These are phyloP conservation scores for Rhizopus stolonifer DNA, from an alignment of 371 early-diverging fungal species.

Conservation along the genomic window DNA sequence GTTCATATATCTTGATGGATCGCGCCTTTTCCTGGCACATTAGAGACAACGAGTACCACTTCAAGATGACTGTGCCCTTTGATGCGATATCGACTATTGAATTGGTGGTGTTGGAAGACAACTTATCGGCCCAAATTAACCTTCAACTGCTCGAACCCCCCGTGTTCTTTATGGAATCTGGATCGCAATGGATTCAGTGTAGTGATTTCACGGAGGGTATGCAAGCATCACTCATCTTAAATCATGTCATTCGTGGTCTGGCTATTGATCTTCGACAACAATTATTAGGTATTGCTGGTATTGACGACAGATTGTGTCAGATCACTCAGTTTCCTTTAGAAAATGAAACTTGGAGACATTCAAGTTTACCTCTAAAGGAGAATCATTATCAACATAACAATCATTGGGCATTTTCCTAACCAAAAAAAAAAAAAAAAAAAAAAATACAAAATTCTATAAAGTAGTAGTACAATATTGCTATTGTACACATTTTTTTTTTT, in stretches of 20 bases:
- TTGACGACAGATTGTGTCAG: conserved; percentile 36
- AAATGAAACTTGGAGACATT: conserved; percentile 34
- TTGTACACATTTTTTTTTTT: conserved; percentile 3
- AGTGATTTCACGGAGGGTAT: conserved; percentile 78
- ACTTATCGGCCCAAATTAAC: conserved; percentile 52
- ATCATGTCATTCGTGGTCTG: conserved; percentile 65
- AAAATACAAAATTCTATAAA: conserved; percentile 4
- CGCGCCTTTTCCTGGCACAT: conserved; percentile 74
- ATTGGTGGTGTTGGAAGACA: conserved; percentile 35
- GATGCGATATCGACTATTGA: conserved; percentile 33
- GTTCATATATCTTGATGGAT: conserved; percentile 53
- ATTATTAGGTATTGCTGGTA: conserved; percentile 30
- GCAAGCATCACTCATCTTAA: conserved; percentile 66
- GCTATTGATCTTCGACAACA: conserved; percentile 55
- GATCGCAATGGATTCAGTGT: conserved; percentile 61
- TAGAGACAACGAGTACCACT: conserved; percentile 63
- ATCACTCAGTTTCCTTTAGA: conserved; percentile 32
- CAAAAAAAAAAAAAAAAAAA: background rate
- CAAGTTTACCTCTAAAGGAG: conserved; percentile 30
- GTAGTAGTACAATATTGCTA: too few species aligned
- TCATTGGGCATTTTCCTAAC: background rate
- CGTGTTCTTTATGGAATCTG: conserved; percentile 62
- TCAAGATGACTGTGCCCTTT: conserved; percentile 67
- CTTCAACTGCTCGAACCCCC: conserved; percentile 63
- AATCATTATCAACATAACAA: too few species aligned